A percentile compares a stretch with the other conserved stretches of the same genome.
Evolutionary conservation across 257 asterid species (phyloP).

Genomic region (Eucommia ulmoides): DNA sequence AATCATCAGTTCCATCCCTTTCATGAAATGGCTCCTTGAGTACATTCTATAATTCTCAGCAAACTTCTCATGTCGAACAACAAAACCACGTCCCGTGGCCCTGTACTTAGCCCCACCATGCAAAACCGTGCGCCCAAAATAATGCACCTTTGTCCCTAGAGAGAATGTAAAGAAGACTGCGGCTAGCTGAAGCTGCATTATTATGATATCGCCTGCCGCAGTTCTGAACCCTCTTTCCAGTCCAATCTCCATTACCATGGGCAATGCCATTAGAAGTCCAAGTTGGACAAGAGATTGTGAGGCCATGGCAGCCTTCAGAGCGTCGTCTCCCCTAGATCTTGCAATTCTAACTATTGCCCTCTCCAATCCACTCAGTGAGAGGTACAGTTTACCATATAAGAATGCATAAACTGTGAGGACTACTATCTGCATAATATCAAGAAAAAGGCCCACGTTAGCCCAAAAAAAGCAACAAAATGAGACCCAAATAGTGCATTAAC

Average conservation of each 20-base stretch:
- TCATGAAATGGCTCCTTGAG: conserved; percentile 86
- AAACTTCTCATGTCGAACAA: conserved; percentile 78
- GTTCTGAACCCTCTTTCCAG: conserved; percentile 88
- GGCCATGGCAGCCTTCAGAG: conserved; percentile 45
- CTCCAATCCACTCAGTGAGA: conserved; percentile 2
- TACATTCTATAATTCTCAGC: conserved; percentile 95
- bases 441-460: background rate
- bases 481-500: too few species aligned
- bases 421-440: background rate
- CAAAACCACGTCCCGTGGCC: conserved; percentile 18
- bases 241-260: conserved; percentile 26
- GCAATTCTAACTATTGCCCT: background rate
- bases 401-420: background rate
- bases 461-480: too few species aligned
- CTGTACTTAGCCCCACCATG: conserved; percentile 96
- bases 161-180: conserved; percentile 92
- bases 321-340: background rate
- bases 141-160: conserved; percentile 90
- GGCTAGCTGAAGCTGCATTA: conserved; percentile 90
- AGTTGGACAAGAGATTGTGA: conserved; percentile 90
- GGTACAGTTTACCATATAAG: background rate
- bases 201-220: conserved; percentile 64
- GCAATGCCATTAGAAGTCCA: conserved; percentile 78
- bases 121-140: conserved; percentile 80
- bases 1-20: conserved; percentile 66